Conservation (phyloP, 2,329 filamentous ascomycete species). For the Tolypocladium inflatum region DNA sequence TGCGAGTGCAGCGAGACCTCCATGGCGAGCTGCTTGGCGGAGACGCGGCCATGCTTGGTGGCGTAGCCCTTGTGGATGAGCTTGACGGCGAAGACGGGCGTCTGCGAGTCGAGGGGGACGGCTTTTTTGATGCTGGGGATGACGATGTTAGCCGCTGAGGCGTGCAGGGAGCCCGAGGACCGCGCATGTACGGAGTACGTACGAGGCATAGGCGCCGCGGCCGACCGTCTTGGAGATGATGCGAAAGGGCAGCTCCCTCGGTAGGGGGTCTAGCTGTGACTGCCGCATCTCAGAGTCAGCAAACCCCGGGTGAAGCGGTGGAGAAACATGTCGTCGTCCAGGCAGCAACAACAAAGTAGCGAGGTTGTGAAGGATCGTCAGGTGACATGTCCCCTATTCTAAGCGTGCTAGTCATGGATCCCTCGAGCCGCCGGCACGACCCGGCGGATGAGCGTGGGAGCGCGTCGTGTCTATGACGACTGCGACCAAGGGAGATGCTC, state of each 20-base stretch:
- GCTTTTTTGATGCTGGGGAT: conserved; percentile 82
- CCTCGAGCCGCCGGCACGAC: neutral
- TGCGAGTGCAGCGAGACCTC: conserved; percentile 86
- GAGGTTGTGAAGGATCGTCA: neutral
- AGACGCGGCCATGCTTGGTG: conserved; percentile 77
- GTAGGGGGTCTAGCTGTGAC: conserved; percentile 84
- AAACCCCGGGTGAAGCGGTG: neutral
- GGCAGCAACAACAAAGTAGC: neutral
- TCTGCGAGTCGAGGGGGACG: conserved; percentile 56
- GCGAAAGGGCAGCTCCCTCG: conserved; percentile 78
- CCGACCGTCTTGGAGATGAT: conserved; percentile 96
- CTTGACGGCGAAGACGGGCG: conserved; percentile 90
- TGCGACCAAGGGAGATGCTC: neutral
- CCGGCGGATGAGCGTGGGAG: neutral
- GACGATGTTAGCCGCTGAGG: conserved; percentile 1
- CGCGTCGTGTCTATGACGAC: neutral
- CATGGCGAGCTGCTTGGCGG: conserved; percentile 80
- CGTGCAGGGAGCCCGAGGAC: neutral
- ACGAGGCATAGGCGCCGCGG: conserved; percentile 96
- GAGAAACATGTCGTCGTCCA: neutral
- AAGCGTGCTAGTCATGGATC: neutral
- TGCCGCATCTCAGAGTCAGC: conserved; percentile 36
- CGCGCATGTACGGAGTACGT: conserved; percentile 18
- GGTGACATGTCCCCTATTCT: neutral
- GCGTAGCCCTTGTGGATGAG: conserved; percentile 98